These are phyloP conservation scores for Coemansia aciculifera DNA, from an alignment of 192 early-diverging fungal genomes.

Conservation along the genomic window DNA sequence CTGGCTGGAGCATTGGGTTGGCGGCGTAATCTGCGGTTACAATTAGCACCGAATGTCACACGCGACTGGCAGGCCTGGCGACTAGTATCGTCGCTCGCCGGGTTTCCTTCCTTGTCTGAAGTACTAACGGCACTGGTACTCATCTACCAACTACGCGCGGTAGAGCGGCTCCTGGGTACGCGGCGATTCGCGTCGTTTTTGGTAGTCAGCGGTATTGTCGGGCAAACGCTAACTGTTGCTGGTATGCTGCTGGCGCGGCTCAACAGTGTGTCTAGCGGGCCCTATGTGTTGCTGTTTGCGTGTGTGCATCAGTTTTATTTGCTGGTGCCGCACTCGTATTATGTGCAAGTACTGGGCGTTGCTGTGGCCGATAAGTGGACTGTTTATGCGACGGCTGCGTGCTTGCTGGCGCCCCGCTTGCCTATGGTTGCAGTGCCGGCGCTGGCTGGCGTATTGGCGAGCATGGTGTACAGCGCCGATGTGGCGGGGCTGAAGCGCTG, in stretches of 20 bases:
- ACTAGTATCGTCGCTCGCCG: neutral
- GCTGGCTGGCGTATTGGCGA: slow-evolving; percentile 14
- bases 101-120: slow-evolving; percentile 11
- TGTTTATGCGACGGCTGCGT: slow-evolving; percentile 2
- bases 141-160: slow-evolving; percentile 20
- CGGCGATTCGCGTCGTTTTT: slow-evolving; percentile 27
- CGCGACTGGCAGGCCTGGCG: slow-evolving; percentile 17
- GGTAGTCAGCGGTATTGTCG: slow-evolving; percentile 15
- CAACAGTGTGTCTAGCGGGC: slow-evolving; percentile 3
- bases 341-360: slow-evolving; percentile 5
- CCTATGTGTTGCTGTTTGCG: slow-evolving; percentile 17
- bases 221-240: slow-evolving; percentile 7
- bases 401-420: slow-evolving; percentile 4
- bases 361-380: slow-evolving; percentile 19
- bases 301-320: slow-evolving; percentile 18
- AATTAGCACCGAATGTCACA: slow-evolving; percentile 6
- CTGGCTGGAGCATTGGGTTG: neutral
- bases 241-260: neutral
- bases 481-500: slow-evolving; percentile 21
- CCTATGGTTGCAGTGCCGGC: slow-evolving; percentile 2
- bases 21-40: slow-evolving; percentile 8
- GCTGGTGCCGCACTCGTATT: slow-evolving; percentile 8
- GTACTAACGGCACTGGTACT: neutral
- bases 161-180: slow-evolving; percentile 28
- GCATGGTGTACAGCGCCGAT: slow-evolving; percentile 18